A percentile compares a stretch with the other conserved stretches of the same genome.
phyloP scores from a whole-genome alignment of 2,329 filamentous ascomycete species.

The Ilyonectria mors-panacis region DNA sequence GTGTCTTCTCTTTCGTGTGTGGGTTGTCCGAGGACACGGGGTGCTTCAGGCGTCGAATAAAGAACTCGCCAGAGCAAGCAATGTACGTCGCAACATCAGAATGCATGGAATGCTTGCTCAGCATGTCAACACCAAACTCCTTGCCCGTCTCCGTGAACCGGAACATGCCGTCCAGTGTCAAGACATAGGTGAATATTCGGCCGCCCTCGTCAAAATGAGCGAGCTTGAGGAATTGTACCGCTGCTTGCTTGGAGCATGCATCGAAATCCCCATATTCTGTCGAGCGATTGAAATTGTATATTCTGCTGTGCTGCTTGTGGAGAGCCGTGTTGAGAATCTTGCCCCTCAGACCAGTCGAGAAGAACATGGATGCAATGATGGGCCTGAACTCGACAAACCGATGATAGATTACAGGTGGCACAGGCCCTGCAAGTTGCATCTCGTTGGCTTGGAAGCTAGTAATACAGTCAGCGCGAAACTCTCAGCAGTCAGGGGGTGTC shows the following conservation, averaged over 20 bases:
- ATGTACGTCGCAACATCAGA: conserved; percentile 93
- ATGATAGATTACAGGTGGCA: conserved; percentile 86
- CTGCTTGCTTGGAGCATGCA: conserved; percentile 77
- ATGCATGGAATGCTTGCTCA: conserved; percentile 98
- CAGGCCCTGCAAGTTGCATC: conserved; percentile 87
- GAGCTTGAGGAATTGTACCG: conserved; percentile 86
- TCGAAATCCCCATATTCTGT: conserved; percentile 81
- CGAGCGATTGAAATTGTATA: conserved; percentile 88
- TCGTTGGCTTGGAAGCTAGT: conserved; percentile 91
- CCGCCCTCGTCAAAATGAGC: conserved; percentile 89
- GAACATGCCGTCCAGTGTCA: conserved; percentile 88
- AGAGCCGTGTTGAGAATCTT: conserved; percentile 86
- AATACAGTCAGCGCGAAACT: conserved; percentile 29
- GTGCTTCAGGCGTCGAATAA: conserved; percentile 78
- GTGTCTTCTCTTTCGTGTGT: conserved; percentile 62
- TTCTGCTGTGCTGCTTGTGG: conserved; percentile 88
- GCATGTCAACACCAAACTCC: conserved; percentile 92
- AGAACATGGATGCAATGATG: conserved; percentile 92
- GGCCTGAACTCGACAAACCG: conserved; percentile 94
- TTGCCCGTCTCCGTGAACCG: conserved; percentile 97
- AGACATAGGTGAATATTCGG: conserved; percentile 90
- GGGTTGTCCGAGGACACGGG: conserved; percentile 61
- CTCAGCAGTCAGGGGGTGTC: conserved; percentile 42
- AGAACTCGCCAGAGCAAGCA: conserved; percentile 94
- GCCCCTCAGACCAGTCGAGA: conserved; percentile 81